Evolutionary conservation across 768 basidiomycete species (phyloP), one percentile per base, ranked within the genome.

Genomic region (Tulasnella sp.): DNA sequence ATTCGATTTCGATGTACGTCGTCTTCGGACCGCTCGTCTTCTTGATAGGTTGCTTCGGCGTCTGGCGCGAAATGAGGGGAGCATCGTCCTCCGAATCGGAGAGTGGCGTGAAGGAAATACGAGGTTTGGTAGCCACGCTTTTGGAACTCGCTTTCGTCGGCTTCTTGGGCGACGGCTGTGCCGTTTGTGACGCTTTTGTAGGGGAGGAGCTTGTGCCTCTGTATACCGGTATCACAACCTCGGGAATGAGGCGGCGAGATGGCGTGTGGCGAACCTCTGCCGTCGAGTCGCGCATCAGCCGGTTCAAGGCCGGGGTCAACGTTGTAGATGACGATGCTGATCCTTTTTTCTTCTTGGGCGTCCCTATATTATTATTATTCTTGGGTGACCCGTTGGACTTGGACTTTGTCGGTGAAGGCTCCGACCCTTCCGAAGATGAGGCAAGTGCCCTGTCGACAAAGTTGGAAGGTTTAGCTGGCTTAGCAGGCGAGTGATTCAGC

Each of bases 211-310:
- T 68, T n/a, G 34, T n/a, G 8, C 72, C 72, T 74, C 72, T 27
- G 72, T 74, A 40, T 18, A 74, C 39, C 42, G 72, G 44, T 7
- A 74, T 74, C 27, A 68, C 76, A 16, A 68, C 76, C 19, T 77
- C 76, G 0, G 76, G 76, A 34, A 77, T 52, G 38, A 68, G 52
- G 39, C 10, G 39, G 31, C 34, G 27, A 19, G 75, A 46, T 42
- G 75, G 75, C 18, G 44, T 76, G 2, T 34, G 44, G 40, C 39
- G 52, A 27, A 40, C 39, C 52, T 56, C 39, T 39, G 52, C 9
- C 18, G 76, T 34, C 3, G 76, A 38, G 34, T 56, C 74, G 39
- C 74, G 42, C 74, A 75, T 75, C 74, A 75, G 36, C 10, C 76
- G 52, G 12, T 62, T 56, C 58, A 68, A 40, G 31, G 18, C 38